Evolutionary conservation across 2,329 filamentous ascomycete species (phyloP).

Genomic region (Lecanicillium sp.): DNA sequence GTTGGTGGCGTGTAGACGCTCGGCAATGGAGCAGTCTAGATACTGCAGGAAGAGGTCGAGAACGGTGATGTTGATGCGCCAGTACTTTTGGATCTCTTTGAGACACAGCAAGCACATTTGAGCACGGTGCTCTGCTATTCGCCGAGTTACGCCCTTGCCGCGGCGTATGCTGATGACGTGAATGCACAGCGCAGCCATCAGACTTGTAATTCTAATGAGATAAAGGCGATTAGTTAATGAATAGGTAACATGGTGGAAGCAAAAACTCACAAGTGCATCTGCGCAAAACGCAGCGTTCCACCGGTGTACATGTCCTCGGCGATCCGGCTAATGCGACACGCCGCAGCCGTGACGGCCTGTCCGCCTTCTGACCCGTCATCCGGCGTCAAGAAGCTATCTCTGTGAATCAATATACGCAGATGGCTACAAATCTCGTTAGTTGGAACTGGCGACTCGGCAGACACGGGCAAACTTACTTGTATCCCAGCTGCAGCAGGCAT

Average conservation of each 20-base stretch:
- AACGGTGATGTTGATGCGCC: constrained; percentile 31
- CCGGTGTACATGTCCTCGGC: constrained; percentile 29
- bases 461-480: constrained; percentile 19
- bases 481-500: constrained; percentile 28
- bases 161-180: constrained; percentile 28
- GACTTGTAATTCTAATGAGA: constrained; percentile 27
- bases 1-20: constrained; percentile 19
- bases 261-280: constrained; percentile 27
- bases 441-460: background rate
- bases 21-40: constrained; percentile 28
- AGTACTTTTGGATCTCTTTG: constrained; percentile 31
- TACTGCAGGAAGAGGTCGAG: constrained; percentile 30
- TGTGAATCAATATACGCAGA: constrained; percentile 26
- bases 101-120: constrained; percentile 29
- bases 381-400: constrained; percentile 23
- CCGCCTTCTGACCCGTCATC: constrained; percentile 19
- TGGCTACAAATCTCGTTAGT: constrained; percentile 15
- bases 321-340: constrained; percentile 27
- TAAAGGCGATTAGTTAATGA: no score
- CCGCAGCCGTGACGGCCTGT: constrained; percentile 22
- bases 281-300: constrained; percentile 24
- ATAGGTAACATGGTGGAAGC: background rate
- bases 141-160: constrained; percentile 21
- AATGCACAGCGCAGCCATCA: constrained; percentile 30
- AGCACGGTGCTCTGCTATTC: constrained; percentile 28